Evolutionary conservation across 305 asterid species (phyloP).

Genomic region (Stenogyne calaminthoides): DNA sequence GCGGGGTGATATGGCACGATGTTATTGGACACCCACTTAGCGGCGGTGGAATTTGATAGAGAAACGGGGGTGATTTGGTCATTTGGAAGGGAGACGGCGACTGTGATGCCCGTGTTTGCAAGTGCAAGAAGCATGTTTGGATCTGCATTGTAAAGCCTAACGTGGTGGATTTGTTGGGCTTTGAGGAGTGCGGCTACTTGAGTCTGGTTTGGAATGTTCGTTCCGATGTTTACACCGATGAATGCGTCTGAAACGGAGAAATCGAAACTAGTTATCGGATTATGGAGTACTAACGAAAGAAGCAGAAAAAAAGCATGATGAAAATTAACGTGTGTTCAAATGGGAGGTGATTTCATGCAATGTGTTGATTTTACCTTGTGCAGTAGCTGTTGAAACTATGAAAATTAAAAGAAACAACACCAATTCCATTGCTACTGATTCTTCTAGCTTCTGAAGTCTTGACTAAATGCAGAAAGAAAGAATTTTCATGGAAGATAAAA

Average conservation of each 20-base stretch:
- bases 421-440: slow-evolving; percentile 31
- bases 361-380: slow-evolving; percentile 45
- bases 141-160: slow-evolving; percentile 66
- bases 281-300: too few relatives aligned
- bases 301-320: background rate
- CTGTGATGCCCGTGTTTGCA: slow-evolving; percentile 62
- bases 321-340: background rate
- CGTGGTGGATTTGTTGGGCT: slow-evolving; percentile 62
- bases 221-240: slow-evolving; percentile 72
- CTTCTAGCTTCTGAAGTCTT: background rate
- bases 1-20: slow-evolving; percentile 63
- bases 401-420: slow-evolving; percentile 39
- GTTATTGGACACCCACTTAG: slow-evolving; percentile 74
- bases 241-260: slow-evolving; percentile 53
- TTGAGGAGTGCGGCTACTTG: slow-evolving; percentile 70
- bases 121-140: slow-evolving; percentile 74
- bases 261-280: background rate
- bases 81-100: slow-evolving; percentile 61
- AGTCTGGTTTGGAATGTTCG: slow-evolving; percentile 63
- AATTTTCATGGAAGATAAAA: slow-evolving; percentile 2
- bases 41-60: slow-evolving; percentile 70
- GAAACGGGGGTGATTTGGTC: slow-evolving; percentile 64
- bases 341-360: background rate
- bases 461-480: slow-evolving; percentile 14
- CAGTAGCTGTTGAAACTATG: slow-evolving; percentile 41